A percentile compares a stretch with the other conserved stretches of the same genome.
Conservation (phyloP, 306 rosid genomes). For the Gynostemma pentaphyllum region DNA sequence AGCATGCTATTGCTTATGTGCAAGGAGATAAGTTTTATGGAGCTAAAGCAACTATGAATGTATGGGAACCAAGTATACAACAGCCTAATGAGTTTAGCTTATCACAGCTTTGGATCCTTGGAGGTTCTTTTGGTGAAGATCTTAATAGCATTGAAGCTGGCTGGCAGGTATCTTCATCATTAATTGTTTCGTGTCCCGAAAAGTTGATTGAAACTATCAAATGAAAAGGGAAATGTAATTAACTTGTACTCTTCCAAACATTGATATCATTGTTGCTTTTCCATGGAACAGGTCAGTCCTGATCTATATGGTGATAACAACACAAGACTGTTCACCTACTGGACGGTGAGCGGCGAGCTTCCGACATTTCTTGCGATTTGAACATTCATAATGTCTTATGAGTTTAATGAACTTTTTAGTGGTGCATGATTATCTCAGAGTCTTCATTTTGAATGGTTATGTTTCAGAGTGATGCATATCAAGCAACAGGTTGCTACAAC, state of each 20-base stretch:
- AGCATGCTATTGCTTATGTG: slow-evolving; percentile 98
- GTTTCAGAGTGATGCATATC: slow-evolving; percentile 93
- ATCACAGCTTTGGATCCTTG: slow-evolving; percentile 93
- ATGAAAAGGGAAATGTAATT: too few species aligned
- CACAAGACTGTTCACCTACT: slow-evolving; percentile 91
- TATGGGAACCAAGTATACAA: slow-evolving; percentile 95
- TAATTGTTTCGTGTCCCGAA: not conserved
- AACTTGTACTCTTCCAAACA: not conserved
- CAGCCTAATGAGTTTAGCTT: slow-evolving; percentile 93
- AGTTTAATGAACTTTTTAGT: not conserved
- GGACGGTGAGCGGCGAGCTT: slow-evolving; percentile 59
- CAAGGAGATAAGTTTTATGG: slow-evolving; percentile 92
- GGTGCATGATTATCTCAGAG: not conserved
- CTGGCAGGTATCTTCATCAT: slow-evolving; percentile 66
- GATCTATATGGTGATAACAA: slow-evolving; percentile 93
- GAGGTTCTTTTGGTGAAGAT: slow-evolving; percentile 97
- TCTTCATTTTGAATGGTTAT: not conserved
- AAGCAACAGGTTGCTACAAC: slow-evolving; percentile 99
- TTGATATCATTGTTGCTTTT: not conserved
- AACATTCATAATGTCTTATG: not conserved
- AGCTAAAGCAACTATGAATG: slow-evolving; percentile 96
- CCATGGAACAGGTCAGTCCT: slow-evolving; percentile 70
- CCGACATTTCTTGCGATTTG: not conserved
- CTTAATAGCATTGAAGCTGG: slow-evolving; percentile 99
- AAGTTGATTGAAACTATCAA: too few species aligned